Conservation (phyloP, 345 rosid genomes). For the Zanthoxylum bungeanum region DNA sequence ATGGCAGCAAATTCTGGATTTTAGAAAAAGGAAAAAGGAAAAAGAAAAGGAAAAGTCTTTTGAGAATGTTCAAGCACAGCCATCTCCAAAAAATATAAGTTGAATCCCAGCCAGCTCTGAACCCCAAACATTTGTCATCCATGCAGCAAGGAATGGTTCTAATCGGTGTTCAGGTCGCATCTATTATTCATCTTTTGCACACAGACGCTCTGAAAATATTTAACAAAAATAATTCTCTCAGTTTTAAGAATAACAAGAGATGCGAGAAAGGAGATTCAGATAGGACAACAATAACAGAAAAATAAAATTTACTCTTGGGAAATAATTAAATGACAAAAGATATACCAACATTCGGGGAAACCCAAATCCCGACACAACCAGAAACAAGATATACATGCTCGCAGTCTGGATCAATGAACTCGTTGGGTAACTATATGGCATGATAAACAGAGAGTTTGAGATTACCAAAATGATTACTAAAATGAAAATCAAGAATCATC, state of each 20-base stretch:
- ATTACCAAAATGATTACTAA: neutral
- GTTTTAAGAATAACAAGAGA: conserved; percentile 3
- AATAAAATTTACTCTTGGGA: neutral
- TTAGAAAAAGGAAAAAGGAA: neutral
- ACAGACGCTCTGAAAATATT: conserved; percentile 63
- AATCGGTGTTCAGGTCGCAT: neutral
- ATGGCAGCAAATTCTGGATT: neutral
- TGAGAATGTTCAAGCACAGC: neutral
- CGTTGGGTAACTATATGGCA: neutral
- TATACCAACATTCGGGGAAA: neutral
- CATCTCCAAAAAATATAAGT: neutral
- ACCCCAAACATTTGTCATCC: conserved; percentile 1
- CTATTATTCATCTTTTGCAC: conserved; percentile 65
- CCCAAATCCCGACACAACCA: neutral
- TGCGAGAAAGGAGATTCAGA: conserved; percentile 1
- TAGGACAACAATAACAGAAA: neutral
- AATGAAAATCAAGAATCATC: neutral
- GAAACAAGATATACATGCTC: neutral
- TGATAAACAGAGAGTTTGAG: neutral
- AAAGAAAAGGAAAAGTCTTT: neutral
- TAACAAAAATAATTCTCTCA: neutral
- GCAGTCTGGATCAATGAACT: neutral
- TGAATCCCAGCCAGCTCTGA: conserved; percentile 2
- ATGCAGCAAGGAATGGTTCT: neutral
- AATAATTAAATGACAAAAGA: neutral